Conservation (phyloP, 1,284 basidiomycete genomes). For the Coniferiporia weirii region DNA sequence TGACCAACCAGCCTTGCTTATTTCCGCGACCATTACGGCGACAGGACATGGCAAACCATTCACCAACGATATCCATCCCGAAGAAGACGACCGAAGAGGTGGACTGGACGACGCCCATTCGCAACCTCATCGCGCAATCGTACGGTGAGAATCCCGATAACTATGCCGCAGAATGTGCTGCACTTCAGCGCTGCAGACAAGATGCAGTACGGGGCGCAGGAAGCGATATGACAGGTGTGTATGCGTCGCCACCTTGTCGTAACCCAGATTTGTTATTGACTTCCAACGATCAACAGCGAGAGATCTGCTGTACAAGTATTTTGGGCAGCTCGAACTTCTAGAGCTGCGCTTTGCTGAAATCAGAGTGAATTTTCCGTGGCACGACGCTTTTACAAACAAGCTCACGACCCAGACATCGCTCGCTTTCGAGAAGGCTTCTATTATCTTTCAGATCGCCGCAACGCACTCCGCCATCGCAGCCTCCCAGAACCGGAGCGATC, state of each 20-base stretch:
- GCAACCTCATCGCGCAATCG: constrained; percentile 81
- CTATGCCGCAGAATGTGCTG: constrained; percentile 79
- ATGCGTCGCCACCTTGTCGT: no score
- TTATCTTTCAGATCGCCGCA: constrained; percentile 94
- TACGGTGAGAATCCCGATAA: constrained; percentile 92
- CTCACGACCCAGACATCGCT: constrained; percentile 92
- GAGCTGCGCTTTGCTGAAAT: constrained; percentile 97
- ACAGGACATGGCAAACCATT: constrained; percentile 57
- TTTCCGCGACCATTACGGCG: neutral
- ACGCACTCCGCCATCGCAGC: constrained; percentile 90
- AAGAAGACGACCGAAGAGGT: constrained; percentile 79
- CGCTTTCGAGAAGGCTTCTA: constrained; percentile 97
- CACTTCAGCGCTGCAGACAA: constrained; percentile 86
- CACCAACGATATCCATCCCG: constrained; percentile 79
- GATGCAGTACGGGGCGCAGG: constrained; percentile 95
- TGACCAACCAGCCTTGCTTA: neutral
- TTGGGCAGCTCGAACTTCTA: constrained; percentile 96
- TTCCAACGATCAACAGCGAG: constrained; percentile 48
- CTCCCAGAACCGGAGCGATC: constrained; percentile 76
- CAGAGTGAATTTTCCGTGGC: constrained; percentile 92
- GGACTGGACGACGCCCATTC: constrained; percentile 89
- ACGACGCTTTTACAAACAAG: constrained; percentile 94
- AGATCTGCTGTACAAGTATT: constrained; percentile 98
- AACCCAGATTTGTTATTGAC: neutral
- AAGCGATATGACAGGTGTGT: constrained; percentile 83